Percentiles rank a stretch among this genome's conserved stretches.
Evolutionary conservation across 139 green algal genomes (phyloP).

Genomic region (Chlorella sp.): DNA sequence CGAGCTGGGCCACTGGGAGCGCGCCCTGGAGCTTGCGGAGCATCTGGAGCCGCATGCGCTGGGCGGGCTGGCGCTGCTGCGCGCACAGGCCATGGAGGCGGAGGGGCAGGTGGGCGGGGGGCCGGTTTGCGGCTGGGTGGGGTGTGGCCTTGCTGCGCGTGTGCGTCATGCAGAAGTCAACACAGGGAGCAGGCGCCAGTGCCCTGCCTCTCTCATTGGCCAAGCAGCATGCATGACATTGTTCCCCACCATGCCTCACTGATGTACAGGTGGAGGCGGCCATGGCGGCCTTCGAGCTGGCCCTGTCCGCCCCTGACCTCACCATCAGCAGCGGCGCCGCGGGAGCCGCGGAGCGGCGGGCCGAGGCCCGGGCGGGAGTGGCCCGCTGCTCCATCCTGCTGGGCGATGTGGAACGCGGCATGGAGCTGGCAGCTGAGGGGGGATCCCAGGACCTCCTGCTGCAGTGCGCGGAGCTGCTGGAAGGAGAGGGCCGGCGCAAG

Average conservation of each 20-base stretch:
- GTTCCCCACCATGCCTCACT: neutral
- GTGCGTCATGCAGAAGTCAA: too few species aligned
- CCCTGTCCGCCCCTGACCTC: slow-evolving; percentile 1
- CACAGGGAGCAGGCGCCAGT: too few species aligned
- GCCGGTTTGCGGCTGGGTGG: neutral
- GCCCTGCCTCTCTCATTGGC: too few species aligned
- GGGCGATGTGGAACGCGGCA: slow-evolving; percentile 69
- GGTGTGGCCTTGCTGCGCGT: neutral
- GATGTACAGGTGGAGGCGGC: slow-evolving; percentile 13
- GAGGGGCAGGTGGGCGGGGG: slow-evolving; percentile 1
- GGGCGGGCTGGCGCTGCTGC: slow-evolving; percentile 28
- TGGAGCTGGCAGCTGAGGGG: slow-evolving; percentile 55
- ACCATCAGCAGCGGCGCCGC: neutral
- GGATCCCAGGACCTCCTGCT: slow-evolving; percentile 64
- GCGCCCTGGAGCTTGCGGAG: slow-evolving; percentile 76
- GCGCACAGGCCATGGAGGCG: neutral
- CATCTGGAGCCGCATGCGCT: slow-evolving; percentile 65
- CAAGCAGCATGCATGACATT: neutral
- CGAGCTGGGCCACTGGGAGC: slow-evolving; percentile 80
- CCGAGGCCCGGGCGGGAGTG: slow-evolving; percentile 49
- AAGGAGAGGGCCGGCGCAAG: slow-evolving; percentile 61
- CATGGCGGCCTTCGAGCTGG: slow-evolving; percentile 1
- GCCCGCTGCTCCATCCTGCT: slow-evolving; percentile 67
- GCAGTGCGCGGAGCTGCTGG: slow-evolving; percentile 79
- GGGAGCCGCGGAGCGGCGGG: neutral